Conservation (phyloP, 2,329 filamentous ascomycete genomes). For the Xylariaceae sp. region DNA sequence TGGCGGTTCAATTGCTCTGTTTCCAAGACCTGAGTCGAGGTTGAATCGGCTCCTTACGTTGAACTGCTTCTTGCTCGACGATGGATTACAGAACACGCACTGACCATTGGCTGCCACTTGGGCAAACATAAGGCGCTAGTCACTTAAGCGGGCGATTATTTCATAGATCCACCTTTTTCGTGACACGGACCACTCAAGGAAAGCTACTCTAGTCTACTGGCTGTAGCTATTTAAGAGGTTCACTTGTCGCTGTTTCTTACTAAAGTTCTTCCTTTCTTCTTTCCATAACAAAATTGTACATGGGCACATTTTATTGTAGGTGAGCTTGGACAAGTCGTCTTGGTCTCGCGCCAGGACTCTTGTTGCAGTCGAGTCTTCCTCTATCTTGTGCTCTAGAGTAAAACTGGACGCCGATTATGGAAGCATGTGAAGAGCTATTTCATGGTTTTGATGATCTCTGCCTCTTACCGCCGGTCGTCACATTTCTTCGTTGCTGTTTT, state of each 20-base stretch:
- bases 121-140: constrained; percentile 15
- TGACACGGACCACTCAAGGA: neutral
- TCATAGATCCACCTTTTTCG: constrained; percentile 20
- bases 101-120: constrained; percentile 8
- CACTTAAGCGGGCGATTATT: constrained; percentile 26
- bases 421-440: constrained; percentile 57
- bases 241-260: constrained; percentile 15
- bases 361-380: constrained; percentile 59
- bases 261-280: constrained; percentile 37
- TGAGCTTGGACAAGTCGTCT: constrained; percentile 50
- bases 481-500: constrained; percentile 36
- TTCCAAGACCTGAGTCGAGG: constrained; percentile 5
- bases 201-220: neutral
- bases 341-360: constrained; percentile 32
- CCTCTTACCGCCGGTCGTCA: constrained; percentile 72
- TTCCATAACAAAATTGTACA: constrained; percentile 55
- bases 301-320: constrained; percentile 68
- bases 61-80: constrained; percentile 2
- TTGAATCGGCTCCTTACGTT: neutral
- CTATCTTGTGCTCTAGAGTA: constrained; percentile 67
- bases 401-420: constrained; percentile 60
- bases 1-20: constrained; percentile 23
- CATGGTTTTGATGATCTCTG: constrained; percentile 55
- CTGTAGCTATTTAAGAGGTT: constrained; percentile 2
- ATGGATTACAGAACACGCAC: constrained; percentile 10